These are phyloP conservation scores for Fusarium sp. DNA, from an alignment of 2,329 filamentous ascomycete genomes.

Conservation along the genomic window DNA sequence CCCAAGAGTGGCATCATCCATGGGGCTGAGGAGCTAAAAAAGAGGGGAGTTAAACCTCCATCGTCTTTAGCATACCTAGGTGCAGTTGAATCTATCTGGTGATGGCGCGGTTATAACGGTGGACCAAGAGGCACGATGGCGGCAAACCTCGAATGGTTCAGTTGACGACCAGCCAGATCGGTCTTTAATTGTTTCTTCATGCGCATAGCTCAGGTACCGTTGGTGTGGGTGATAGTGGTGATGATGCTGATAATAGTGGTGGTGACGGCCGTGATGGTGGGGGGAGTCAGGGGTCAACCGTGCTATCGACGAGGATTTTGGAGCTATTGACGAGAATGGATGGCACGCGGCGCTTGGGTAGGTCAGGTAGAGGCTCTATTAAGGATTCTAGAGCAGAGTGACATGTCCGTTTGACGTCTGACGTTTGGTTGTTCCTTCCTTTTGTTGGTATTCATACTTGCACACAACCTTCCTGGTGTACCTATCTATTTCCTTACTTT, in stretches of 20 bases:
- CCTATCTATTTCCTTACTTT: background rate
- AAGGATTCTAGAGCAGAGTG: constrained; percentile 17
- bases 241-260: constrained; percentile 9
- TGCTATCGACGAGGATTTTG: constrained; percentile 15
- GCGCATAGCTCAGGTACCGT: background rate
- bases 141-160: constrained; percentile 18
- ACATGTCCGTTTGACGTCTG: constrained; percentile 1
- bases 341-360: constrained; percentile 22
- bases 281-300: constrained; percentile 16
- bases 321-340: constrained; percentile 24
- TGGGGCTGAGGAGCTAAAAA: constrained; percentile 17
- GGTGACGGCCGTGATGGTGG: background rate
- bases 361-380: constrained; percentile 1
- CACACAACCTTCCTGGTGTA: background rate
- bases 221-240: background rate
- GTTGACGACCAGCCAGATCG: constrained; percentile 9
- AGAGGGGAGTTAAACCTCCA: constrained; percentile 1
- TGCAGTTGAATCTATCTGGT: constrained; percentile 20
- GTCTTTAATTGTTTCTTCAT: background rate
- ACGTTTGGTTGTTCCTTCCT: constrained; percentile 8
- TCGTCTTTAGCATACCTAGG: too few species aligned
- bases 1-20: background rate
- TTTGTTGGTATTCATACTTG: background rate
- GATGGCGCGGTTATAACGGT: constrained; percentile 22
- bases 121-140: constrained; percentile 15